Percentiles rank a stretch among this genome's conserved stretches.
These are phyloP conservation scores for Glarea lozoyensis DNA, from an alignment of 495 filamentous ascomycete species.

Conservation along the genomic window DNA sequence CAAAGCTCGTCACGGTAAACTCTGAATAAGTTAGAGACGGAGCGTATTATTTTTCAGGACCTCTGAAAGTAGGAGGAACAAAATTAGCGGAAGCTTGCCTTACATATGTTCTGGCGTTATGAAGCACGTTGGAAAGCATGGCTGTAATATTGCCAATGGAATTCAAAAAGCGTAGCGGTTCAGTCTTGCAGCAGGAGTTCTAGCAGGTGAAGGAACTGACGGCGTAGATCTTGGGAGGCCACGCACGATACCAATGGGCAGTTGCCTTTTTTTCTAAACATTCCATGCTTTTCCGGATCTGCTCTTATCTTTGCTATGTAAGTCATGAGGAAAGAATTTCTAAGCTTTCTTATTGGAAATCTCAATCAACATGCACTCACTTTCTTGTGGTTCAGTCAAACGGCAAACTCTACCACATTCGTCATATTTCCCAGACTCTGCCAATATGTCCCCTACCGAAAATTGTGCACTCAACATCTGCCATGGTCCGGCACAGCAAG, in stretches of 20 bases:
- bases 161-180: conserved; percentile 3
- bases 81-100: conserved; percentile 4
- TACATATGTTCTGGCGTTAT: conserved; percentile 18
- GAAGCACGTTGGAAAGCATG: conserved; percentile 10
- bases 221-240: conserved; percentile 1
- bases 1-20: conserved; percentile 21
- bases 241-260: not conserved
- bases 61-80: not conserved
- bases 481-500: too few relatives aligned
- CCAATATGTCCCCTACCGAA: too few relatives aligned
- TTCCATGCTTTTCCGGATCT: too few relatives aligned
- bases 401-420: too few relatives aligned
- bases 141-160: conserved; percentile 7
- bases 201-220: not conserved
- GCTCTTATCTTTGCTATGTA: too few relatives aligned
- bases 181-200: conserved; percentile 13
- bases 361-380: too few relatives aligned
- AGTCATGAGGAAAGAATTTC: too few relatives aligned
- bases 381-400: too few relatives aligned
- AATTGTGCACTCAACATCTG: too few relatives aligned
- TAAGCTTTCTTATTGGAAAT: too few relatives aligned
- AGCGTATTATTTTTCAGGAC: not conserved
- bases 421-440: too few relatives aligned
- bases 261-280: not conserved
- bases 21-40: conserved; percentile 11